Conservation (phyloP, 495 filamentous ascomycete genomes). For the Aspergillus avenaceus region DNA sequence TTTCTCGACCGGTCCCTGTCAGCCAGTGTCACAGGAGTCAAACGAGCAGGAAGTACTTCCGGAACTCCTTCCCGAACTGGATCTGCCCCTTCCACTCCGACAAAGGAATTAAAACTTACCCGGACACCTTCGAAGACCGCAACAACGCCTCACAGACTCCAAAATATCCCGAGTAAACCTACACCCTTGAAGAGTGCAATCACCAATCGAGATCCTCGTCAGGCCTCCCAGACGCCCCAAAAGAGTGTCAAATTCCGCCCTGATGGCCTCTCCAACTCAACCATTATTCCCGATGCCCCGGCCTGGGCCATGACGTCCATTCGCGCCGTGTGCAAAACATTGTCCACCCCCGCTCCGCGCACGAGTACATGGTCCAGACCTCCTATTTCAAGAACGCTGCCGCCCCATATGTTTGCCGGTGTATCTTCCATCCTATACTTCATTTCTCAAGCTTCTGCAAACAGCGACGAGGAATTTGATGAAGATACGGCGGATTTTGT, state of each 20-base stretch:
- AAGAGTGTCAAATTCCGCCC: slow-evolving; percentile 12
- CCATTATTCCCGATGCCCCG: slow-evolving; percentile 48
- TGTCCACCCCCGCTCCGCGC: slow-evolving; percentile 49
- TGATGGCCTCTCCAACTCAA: slow-evolving; percentile 22
- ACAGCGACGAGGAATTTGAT: slow-evolving; percentile 31
- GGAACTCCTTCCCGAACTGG: slow-evolving; percentile 26
- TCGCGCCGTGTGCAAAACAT: slow-evolving; percentile 59
- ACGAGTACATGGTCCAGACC: slow-evolving; percentile 42
- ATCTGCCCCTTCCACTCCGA: slow-evolving; percentile 32
- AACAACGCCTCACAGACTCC: slow-evolving; percentile 30
- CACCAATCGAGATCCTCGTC: slow-evolving; percentile 15
- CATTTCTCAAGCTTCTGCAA: slow-evolving; percentile 26
- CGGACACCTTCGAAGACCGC: slow-evolving; percentile 31
- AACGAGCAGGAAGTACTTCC: slow-evolving; percentile 24
- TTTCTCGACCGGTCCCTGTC: slow-evolving; percentile 74
- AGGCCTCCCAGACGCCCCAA: slow-evolving; percentile 21
- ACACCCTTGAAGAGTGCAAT: slow-evolving; percentile 35
- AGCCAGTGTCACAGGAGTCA: slow-evolving; percentile 27
- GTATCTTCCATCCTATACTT: slow-evolving; percentile 52
- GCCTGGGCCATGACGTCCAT: slow-evolving; percentile 64
- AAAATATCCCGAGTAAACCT: slow-evolving; percentile 41
- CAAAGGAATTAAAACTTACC: slow-evolving; percentile 20
- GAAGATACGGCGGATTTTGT: slow-evolving; percentile 35
- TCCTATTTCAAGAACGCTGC: slow-evolving; percentile 41
- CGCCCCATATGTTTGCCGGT: slow-evolving; percentile 64